These are phyloP conservation scores for Acorus gramineus DNA, from an alignment of 106 monocot species.

Conservation along the genomic window DNA sequence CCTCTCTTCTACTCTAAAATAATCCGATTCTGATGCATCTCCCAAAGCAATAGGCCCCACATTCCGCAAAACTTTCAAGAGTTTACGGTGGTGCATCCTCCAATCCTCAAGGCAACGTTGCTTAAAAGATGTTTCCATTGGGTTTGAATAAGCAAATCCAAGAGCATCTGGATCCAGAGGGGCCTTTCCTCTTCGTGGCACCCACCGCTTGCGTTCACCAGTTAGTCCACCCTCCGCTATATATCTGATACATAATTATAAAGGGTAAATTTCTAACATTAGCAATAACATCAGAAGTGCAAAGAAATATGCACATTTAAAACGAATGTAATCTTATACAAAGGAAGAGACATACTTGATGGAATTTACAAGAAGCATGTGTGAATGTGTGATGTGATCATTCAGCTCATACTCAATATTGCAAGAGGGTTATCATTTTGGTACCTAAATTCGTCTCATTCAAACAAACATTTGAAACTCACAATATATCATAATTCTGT, in stretches of 20 bases:
- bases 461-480: too few species aligned
- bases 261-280: neutral
- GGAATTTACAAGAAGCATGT: too few species aligned
- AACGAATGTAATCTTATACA: too few species aligned
- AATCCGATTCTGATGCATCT: slow-evolving; percentile 51
- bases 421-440: too few species aligned
- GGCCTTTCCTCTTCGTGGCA: slow-evolving; percentile 80
- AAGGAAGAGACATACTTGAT: too few species aligned
- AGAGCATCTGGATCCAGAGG: slow-evolving; percentile 93
- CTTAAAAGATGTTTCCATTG: slow-evolving; percentile 91
- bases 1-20: slow-evolving; percentile 60
- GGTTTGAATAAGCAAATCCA: slow-evolving; percentile 91
- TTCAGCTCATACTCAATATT: too few species aligned
- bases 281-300: neutral
- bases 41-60: slow-evolving; percentile 73
- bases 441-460: too few species aligned
- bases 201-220: slow-evolving; percentile 98
- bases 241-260: slow-evolving; percentile 34
- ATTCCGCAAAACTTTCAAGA: slow-evolving; percentile 57
- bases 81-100: slow-evolving; percentile 73
- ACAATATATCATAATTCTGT: too few species aligned
- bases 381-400: too few species aligned
- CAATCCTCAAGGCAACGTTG: slow-evolving; percentile 76
- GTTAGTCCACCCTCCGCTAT: slow-evolving; percentile 92
- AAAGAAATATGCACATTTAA: too few species aligned